Percentiles rank a stretch among this genome's conserved stretches.
phyloP scores from a whole-genome alignment of 179 eudicot species.

The Silene coronaria region DNA sequence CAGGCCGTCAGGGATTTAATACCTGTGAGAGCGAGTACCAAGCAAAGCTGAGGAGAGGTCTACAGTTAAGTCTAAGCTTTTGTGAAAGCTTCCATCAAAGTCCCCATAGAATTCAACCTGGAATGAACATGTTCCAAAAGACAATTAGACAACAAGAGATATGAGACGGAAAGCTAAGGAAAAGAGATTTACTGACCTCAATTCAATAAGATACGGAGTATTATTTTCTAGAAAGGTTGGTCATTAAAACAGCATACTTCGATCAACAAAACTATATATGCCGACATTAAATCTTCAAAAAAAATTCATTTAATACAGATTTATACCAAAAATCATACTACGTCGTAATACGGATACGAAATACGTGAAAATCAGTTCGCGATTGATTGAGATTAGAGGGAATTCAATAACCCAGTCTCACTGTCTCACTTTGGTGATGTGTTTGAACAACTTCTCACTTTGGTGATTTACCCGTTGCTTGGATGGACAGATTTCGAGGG shows the following conservation, averaged over 20 bases:
- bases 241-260: background rate
- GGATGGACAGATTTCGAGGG: too few relatives aligned
- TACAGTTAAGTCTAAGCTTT: conserved; percentile 62
- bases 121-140: background rate
- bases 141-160: background rate
- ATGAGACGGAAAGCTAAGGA: too few relatives aligned
- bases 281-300: background rate
- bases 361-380: too few relatives aligned
- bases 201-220: background rate
- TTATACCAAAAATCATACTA: too few relatives aligned
- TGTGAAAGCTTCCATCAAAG: conserved; percentile 85
- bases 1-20: background rate
- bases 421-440: too few relatives aligned
- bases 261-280: background rate
- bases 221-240: background rate
- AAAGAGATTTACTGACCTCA: background rate
- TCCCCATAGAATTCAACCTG: conserved; percentile 92
- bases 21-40: conserved; percentile 87
- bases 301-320: too few relatives aligned
- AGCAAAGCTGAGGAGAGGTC: conserved; percentile 81
- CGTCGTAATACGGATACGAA: too few relatives aligned
- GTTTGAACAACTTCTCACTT: too few relatives aligned
- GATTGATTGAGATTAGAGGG: background rate
- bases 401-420: too few relatives aligned
- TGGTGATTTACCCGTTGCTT: too few relatives aligned